These are phyloP conservation scores for Musa troglodytarum DNA, from an alignment of 176 grass and related monocot species.

Conservation along the genomic window DNA sequence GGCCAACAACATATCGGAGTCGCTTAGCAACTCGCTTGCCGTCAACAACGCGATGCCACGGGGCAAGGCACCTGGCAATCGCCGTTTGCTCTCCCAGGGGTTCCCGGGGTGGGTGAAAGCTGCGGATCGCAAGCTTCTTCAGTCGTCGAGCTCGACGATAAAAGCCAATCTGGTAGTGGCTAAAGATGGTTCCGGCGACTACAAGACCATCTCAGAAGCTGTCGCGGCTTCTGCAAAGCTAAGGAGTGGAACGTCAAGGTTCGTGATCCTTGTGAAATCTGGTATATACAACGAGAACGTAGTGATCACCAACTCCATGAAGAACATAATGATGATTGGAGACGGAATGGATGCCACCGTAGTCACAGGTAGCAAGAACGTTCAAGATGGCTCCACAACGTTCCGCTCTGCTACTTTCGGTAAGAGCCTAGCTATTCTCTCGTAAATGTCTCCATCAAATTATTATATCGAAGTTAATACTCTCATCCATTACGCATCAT, in stretches of 20 bases:
- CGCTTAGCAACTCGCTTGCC: constrained; percentile 16
- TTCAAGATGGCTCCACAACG: constrained; percentile 10
- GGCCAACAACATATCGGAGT: constrained; percentile 1
- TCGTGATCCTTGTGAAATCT: constrained; percentile 8
- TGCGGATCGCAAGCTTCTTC: constrained; percentile 10
- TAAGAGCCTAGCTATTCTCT: not conserved
- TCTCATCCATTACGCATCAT: too few relatives aligned
- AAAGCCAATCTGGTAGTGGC: constrained; percentile 18
- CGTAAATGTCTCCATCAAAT: not conserved
- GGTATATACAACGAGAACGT: constrained; percentile 1
- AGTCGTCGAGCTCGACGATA: not conserved
- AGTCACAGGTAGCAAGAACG: constrained; percentile 7
- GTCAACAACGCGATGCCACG: not conserved
- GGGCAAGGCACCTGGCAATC: not conserved
- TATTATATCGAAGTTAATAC: not conserved
- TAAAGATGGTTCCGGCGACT: constrained; percentile 5
- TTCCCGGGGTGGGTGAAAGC: constrained; percentile 10
- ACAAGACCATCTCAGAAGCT: not conserved
- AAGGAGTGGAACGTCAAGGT: not conserved
- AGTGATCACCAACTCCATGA: not conserved
- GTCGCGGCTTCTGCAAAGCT: not conserved
- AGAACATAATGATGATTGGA: constrained; percentile 14
- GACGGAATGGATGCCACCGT: constrained; percentile 10
- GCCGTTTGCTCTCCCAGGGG: constrained; percentile 2
- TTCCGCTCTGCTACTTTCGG: constrained; percentile 7